phyloP scores from a whole-genome alignment of 2,329 filamentous ascomycete species.

The Venturia effusa region DNA sequence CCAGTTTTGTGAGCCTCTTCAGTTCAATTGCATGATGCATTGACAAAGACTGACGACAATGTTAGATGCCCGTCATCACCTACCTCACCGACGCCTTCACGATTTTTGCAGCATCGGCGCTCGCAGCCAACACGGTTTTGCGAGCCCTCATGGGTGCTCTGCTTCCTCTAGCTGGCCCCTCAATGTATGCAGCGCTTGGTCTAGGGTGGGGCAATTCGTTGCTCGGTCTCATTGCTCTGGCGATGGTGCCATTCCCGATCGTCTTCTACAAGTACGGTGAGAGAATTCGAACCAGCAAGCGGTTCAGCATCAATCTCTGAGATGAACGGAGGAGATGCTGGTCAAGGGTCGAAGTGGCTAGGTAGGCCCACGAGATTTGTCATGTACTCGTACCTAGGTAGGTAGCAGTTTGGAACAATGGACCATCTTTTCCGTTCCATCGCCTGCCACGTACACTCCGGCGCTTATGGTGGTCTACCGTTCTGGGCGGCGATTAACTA shows the following conservation, averaged over 20 bases:
- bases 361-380: background rate
- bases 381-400: background rate
- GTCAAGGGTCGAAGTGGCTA: background rate
- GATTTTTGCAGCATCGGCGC: conserved; percentile 29
- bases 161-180: conserved; percentile 27
- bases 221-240: conserved; percentile 25
- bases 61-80: conserved; percentile 25
- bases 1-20: conserved; percentile 19
- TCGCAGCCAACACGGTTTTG: conserved; percentile 30
- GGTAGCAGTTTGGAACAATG: too few relatives aligned
- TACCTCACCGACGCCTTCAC: conserved; percentile 33
- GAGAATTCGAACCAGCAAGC: conserved; percentile 8
- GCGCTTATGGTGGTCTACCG: too few relatives aligned
- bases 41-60: background rate
- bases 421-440: too few relatives aligned
- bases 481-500: too few relatives aligned
- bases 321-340: background rate
- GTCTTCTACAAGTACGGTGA: conserved; percentile 11
- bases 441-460: too few relatives aligned
- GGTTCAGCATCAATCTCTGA: conserved; percentile 6
- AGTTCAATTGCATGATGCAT: background rate
- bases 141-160: conserved; percentile 27
- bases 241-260: conserved; percentile 12
- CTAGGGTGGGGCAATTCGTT: conserved; percentile 30
- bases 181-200: conserved; percentile 29